Evolutionary conservation across 1,139 yeast genomes (phyloP), one percentile per base, ranked within the genome.

Genomic region (Candida smagusa): DNA sequence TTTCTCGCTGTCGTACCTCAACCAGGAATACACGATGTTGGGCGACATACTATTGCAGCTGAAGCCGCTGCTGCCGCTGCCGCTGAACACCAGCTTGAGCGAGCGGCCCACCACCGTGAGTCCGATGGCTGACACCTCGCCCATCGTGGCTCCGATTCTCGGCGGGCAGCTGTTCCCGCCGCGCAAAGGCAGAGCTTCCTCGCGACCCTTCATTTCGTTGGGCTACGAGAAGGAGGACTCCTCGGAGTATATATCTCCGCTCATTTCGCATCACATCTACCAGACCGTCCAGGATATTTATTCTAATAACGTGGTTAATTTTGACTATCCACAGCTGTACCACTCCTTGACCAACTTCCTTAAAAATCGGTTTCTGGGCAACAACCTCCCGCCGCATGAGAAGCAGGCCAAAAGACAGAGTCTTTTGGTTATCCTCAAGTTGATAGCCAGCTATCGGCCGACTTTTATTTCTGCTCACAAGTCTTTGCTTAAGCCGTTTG

Each of bases 381-480:
- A 60, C 37, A 51, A 59, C 31, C 46, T 67, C 24, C 43, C 65
- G 2, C 49, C 50, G 5, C 59, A 54, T 9, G 65, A 63, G 36
- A 60, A 57, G 38, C 59, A 56, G 29, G 46, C 53, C 47, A 77
- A 59, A 58, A 66, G 69, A 48, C 60, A 47, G 61, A 79, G 58
- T 40, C 53, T 83, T 33, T 65, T 81, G 28, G 71, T 72, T 21
- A 78, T 82, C 27, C 72, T 84, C 9, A 80, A 78, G 53, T 68
- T 83, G 26, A 81, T 82, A 63, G 84, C 86, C 3, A 78, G 81
- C 46, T 82, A 81, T 52, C 64, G 87, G 41, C 88, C 89, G 11
- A 79, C 85, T 11, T 82, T 82, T 48, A 81, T 81, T 16, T 76
- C 84, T n/a, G 83, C 87, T 1, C 84, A 84, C 42, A 77, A 83